Base-by-base conservation (phyloP, 306 rosid genomes). In the Crotalaria pallida region DNA sequence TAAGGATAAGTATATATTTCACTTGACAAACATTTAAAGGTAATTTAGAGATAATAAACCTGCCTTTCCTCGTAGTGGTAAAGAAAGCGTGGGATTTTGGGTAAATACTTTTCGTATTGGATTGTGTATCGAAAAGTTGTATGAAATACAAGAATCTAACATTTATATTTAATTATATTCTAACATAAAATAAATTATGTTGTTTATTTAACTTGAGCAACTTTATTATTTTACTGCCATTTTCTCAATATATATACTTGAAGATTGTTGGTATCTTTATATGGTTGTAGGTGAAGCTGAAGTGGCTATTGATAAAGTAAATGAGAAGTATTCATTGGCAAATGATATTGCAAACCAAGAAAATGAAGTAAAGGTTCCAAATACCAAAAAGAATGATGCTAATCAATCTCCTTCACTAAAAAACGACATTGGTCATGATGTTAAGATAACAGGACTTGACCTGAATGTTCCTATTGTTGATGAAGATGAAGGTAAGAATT, bases 171-270 rank as follows among this genome's bases (percentile, higher is more conserved):
- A n/a, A n/a, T n/a, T n/a, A n/a, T n/a, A n/a, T 31, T 31, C 36
- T 31, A 31, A 8, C 1, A n/a, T n/a, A n/a, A n/a, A n/a, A n/a
- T n/a, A n/a, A 8, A 51, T 3, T 10, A n/a, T 17, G 7, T n/a
- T n/a, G n/a, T 10, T 61, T 61, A 19, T 60, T 16, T 3, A 58
- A 3, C 43, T 13, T 27, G 3, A 6, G 43, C 22, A 0, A 2
- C 9, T n/a, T 58, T 16, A 3, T 33, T 59, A 0, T 7, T 10
- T 60, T 0, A 4, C 13, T 13, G 21, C 1, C 27, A 24, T 13
- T 66, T 85, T 89, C 41, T n/a, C 62, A 61, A 19, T 38, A 21
- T n/a, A n/a, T n/a, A n/a, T n/a, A 21, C 10, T 18, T 38, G 22
- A 18, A 8, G 6, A 34, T 36, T 36, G 5, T 51, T 17, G 23